phyloP scores from a whole-genome alignment of 768 basidiomycete species.

The Suillus lakei region DNA sequence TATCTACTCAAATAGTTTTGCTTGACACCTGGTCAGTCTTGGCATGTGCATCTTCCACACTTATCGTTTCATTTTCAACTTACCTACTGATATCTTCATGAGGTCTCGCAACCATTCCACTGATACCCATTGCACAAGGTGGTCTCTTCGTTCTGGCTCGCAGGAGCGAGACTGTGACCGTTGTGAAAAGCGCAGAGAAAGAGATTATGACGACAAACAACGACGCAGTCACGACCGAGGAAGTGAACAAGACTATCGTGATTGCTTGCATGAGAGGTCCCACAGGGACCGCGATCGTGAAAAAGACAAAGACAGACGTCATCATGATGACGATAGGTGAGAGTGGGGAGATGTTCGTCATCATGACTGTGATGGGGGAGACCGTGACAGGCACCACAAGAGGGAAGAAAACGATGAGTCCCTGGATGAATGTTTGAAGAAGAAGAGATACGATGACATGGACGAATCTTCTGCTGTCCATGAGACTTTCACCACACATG shows the following conservation, averaged over 20 bases:
- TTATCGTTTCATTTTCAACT: background rate
- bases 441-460: conserved; percentile 64
- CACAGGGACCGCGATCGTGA: conserved; percentile 44
- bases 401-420: conserved; percentile 67
- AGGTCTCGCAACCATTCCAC: conserved; percentile 78
- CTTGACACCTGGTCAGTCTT: too few species aligned
- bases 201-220: conserved; percentile 59
- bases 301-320: conserved; percentile 43
- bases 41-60: conserved; percentile 43
- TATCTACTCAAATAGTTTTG: too few species aligned
- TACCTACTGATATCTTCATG: conserved; percentile 10
- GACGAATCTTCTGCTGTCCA: conserved; percentile 43
- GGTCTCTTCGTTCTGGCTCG: conserved; percentile 75
- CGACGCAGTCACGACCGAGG: conserved; percentile 68
- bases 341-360: conserved; percentile 61
- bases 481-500: conserved; percentile 1
- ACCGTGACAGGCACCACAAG: conserved; percentile 65
- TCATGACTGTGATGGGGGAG: conserved; percentile 55
- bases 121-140: conserved; percentile 73
- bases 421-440: conserved; percentile 63
- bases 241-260: conserved; percentile 53
- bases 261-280: conserved; percentile 57
- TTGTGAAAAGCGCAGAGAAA: conserved; percentile 56
- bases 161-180: conserved; percentile 56
- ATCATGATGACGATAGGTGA: conserved; percentile 51